These are phyloP conservation scores for Tirmania nivea DNA, from an alignment of 495 filamentous ascomycete species.

Conservation along the genomic window DNA sequence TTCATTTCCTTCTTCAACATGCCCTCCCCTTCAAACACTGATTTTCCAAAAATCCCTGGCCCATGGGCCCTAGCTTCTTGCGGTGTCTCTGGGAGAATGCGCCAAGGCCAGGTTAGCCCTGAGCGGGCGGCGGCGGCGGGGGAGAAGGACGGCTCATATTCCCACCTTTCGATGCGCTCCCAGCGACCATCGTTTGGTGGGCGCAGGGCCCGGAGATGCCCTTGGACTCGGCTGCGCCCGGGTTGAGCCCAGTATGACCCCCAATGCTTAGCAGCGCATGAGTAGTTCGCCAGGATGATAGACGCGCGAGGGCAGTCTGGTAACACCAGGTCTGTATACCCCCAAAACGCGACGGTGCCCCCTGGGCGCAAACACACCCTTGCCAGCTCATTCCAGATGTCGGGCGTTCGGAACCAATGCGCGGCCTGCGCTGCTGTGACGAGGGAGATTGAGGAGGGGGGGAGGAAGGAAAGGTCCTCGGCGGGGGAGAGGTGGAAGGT, in stretches of 20 bases:
- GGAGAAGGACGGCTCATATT: conserved; percentile 53
- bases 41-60: neutral
- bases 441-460: conserved; percentile 76
- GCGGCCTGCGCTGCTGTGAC: conserved; percentile 71
- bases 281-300: conserved; percentile 26
- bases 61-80: conserved; percentile 10
- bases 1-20: conserved; percentile 26
- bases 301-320: conserved; percentile 28
- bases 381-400: conserved; percentile 91
- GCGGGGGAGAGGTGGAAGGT: conserved; percentile 86
- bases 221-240: conserved; percentile 31
- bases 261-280: conserved; percentile 29
- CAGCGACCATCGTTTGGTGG: conserved; percentile 28
- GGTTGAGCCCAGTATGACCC: conserved; percentile 39
- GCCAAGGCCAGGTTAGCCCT: too few relatives aligned
- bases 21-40: conserved; percentile 15
- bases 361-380: conserved; percentile 95
- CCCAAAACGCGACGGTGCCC: conserved; percentile 51
- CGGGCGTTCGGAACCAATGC: conserved; percentile 64
- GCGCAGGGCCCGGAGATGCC: conserved; percentile 26
- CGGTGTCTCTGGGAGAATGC: conserved; percentile 59
- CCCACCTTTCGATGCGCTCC: conserved; percentile 42
- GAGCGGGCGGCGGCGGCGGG: too few relatives aligned
- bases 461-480: conserved; percentile 51
- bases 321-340: conserved; percentile 39